Conservation (phyloP, 2,329 filamentous ascomycete genomes). For the Fusarium sp. region DNA sequence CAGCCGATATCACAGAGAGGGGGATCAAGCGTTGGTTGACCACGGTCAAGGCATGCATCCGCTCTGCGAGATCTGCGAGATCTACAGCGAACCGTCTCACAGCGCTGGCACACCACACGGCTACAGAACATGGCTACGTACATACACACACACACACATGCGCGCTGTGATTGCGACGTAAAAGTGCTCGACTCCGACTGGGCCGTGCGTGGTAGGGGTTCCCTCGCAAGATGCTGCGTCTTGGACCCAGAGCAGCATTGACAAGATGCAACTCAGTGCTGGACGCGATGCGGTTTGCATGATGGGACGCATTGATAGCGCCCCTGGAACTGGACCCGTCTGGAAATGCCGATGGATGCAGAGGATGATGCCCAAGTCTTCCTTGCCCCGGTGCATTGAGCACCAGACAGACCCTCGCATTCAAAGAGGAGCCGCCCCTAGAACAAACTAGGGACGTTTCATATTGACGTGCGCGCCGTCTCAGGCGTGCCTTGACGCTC, state of each 20-base stretch:
- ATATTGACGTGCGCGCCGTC: conserved; percentile 43
- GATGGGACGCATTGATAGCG: conserved; percentile 13
- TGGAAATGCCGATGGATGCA: conserved; percentile 8
- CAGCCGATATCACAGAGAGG: neutral
- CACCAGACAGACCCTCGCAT: conserved; percentile 30
- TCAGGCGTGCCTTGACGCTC: conserved; percentile 41
- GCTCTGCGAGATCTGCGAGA: conserved; percentile 31
- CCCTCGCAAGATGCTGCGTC: conserved; percentile 27
- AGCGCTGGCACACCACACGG: conserved; percentile 6
- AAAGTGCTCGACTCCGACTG: conserved; percentile 8
- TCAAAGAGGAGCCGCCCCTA: conserved; percentile 38
- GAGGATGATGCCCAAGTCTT: conserved; percentile 5
- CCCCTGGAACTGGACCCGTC: conserved; percentile 8
- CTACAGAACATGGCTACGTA: too few relatives aligned
- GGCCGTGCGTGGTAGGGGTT: conserved; percentile 13
- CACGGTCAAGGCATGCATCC: conserved; percentile 19
- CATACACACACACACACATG: too few relatives aligned
- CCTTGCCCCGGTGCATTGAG: neutral
- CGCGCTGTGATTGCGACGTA: too few relatives aligned
- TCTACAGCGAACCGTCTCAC: conserved; percentile 25
- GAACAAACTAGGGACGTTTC: conserved; percentile 41
- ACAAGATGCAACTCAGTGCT: conserved; percentile 10
- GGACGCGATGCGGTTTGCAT: conserved; percentile 8
- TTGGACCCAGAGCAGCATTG: conserved; percentile 15
- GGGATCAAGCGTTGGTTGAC: conserved; percentile 1